A percentile compares a stretch with the other conserved stretches of the same genome.
These are phyloP conservation scores for Cocos nucifera DNA, from an alignment of 176 grass and related monocot species.

Conservation along the genomic window DNA sequence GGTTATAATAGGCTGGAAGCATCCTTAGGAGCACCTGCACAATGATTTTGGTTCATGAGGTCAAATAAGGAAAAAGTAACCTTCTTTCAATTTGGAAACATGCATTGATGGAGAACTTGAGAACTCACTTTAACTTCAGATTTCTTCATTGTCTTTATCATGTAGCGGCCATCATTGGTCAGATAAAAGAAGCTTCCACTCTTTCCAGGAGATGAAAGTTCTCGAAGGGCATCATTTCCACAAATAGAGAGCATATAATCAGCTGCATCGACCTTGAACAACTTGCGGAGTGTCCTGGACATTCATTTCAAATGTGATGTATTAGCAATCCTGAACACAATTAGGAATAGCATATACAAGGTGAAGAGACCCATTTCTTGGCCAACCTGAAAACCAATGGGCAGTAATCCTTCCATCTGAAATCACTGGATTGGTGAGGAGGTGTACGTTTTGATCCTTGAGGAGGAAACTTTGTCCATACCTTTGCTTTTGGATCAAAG, in stretches of 20 bases:
- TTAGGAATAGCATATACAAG: too few species aligned
- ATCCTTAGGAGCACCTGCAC: conserved; percentile 88
- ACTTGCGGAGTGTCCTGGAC: conserved; percentile 67
- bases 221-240: conserved; percentile 76
- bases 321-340: neutral
- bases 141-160: conserved; percentile 99
- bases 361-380: too few species aligned
- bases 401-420: conserved; percentile 98
- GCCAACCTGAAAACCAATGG: conserved; percentile 88
- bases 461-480: conserved; percentile 92
- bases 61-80: too few species aligned
- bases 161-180: conserved; percentile 81
- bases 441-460: conserved; percentile 94
- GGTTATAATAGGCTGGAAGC: conserved; percentile 97
- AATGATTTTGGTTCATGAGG: conserved; percentile 1
- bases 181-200: conserved; percentile 98
- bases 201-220: conserved; percentile 93
- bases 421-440: conserved; percentile 88
- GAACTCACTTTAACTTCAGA: conserved; percentile 90
- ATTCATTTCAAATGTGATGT: conserved; percentile 19
- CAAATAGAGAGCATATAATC: conserved; percentile 98
- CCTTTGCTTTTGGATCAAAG: conserved; percentile 87
- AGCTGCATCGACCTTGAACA: conserved; percentile 93
- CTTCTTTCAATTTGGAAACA: too few species aligned
- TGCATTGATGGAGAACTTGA: too few species aligned